A percentile compares a stretch with the other conserved stretches of the same genome.
phyloP scores from a whole-genome alignment of 2,329 filamentous ascomycete species.

The Aspergillus aculeatinus region DNA sequence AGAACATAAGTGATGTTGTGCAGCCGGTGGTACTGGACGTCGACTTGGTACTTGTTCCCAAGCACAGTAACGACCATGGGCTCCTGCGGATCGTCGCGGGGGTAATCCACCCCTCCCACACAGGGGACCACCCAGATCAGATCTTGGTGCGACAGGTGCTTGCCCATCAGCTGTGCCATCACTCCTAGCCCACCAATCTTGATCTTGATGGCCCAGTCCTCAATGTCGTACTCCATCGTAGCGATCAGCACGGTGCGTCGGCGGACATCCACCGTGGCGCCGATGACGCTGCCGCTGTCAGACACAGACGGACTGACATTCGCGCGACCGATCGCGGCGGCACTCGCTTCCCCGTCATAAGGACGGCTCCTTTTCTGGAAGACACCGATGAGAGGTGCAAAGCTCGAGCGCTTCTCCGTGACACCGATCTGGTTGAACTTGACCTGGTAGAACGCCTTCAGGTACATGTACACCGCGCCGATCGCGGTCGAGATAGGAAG shows the following conservation, averaged over 20 bases:
- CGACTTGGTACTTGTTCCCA: slow-evolving; percentile 58
- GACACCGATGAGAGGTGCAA: slow-evolving; percentile 3
- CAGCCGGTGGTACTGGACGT: slow-evolving; percentile 61
- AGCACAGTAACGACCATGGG: slow-evolving; percentile 63
- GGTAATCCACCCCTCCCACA: slow-evolving; percentile 64
- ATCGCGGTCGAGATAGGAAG: slow-evolving; percentile 51
- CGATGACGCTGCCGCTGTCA: slow-evolving; percentile 30
- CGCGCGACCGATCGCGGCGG: neutral
- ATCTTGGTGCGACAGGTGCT: slow-evolving; percentile 62
- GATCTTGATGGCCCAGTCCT: slow-evolving; percentile 68
- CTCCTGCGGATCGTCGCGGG: slow-evolving; percentile 56
- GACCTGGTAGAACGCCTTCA: slow-evolving; percentile 61
- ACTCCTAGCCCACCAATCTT: slow-evolving; percentile 69
- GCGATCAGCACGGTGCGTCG: slow-evolving; percentile 61
- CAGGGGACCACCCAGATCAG: slow-evolving; percentile 63
- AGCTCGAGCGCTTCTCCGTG: slow-evolving; percentile 40
- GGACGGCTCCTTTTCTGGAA: neutral
- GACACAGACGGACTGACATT: slow-evolving; percentile 23
- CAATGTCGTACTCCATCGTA: slow-evolving; percentile 70
- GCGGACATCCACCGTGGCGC: slow-evolving; percentile 24
- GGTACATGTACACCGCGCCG: slow-evolving; percentile 54
- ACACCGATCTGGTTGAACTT: slow-evolving; percentile 61
- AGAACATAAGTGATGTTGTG: slow-evolving; percentile 68
- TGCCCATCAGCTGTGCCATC: slow-evolving; percentile 68
- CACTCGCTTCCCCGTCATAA: neutral